Percentiles rank a stretch among this genome's conserved stretches.
Conservation (phyloP, 768 basidiomycete species). For the Candolleomyces eurysporus region DNA sequence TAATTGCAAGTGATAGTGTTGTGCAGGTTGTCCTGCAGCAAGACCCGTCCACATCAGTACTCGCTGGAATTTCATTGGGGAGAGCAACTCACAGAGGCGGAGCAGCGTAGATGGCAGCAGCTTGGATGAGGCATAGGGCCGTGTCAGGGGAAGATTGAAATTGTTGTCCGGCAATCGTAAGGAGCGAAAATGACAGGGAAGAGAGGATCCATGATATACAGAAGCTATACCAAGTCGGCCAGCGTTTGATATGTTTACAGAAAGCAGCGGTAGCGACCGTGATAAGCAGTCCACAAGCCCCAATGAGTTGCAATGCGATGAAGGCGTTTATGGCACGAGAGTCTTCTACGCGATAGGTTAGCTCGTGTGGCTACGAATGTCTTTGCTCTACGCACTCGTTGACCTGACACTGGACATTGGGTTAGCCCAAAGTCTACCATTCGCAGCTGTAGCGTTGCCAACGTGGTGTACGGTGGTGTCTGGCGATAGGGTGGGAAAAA, state of each 20-base stretch:
- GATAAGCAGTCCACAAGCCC: constrained; percentile 20
- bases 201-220: constrained; percentile 28
- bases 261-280: constrained; percentile 25
- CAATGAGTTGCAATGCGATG: constrained; percentile 25
- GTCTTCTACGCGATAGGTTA: neutral
- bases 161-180: constrained; percentile 30
- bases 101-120: constrained; percentile 29
- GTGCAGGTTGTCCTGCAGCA: constrained; percentile 22
- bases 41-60: neutral
- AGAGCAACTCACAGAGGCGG: constrained; percentile 25
- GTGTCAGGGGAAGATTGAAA: constrained; percentile 18
- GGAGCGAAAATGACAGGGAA: constrained; percentile 27
- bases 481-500: too few relatives aligned
- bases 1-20: constrained; percentile 27
- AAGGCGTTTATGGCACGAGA: constrained; percentile 21
- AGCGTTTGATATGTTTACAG: constrained; percentile 25
- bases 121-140: constrained; percentile 25
- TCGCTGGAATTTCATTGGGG: too few relatives aligned
- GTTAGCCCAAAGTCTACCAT: too few relatives aligned
- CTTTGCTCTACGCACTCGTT: too few relatives aligned
- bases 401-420: too few relatives aligned
- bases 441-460: too few relatives aligned
- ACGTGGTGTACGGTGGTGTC: too few relatives aligned
- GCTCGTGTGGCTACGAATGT: too few relatives aligned
- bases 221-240: constrained; percentile 34